Conservation (phyloP, 352 stramenopile species). For the Phytophthora pisi region DNA sequence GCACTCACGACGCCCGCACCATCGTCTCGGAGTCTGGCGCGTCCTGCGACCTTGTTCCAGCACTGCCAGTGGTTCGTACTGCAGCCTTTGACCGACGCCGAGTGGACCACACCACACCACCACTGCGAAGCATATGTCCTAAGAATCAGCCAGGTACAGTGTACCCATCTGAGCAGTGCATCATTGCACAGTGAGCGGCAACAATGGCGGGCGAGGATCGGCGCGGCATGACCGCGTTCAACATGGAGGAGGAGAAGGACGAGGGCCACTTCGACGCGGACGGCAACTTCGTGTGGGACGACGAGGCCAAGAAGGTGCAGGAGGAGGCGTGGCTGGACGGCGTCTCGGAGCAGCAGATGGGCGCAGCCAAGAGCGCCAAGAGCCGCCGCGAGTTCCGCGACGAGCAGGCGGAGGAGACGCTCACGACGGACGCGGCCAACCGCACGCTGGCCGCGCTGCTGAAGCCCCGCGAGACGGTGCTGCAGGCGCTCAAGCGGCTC, state of each 20-base stretch:
- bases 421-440: conserved; percentile 66
- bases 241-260: conserved; percentile 88
- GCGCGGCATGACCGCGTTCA: conserved; percentile 74
- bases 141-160: not conserved
- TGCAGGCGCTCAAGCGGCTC: conserved; percentile 77
- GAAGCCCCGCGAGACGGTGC: conserved; percentile 71
- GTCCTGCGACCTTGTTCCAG: conserved; percentile 11
- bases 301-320: conserved; percentile 74
- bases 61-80: conserved; percentile 2
- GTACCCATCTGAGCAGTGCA: not conserved
- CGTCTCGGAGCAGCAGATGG: conserved; percentile 78
- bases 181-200: not conserved
- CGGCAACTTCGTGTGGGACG: conserved; percentile 85
- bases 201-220: conserved; percentile 29
- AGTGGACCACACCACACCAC: not conserved
- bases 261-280: conserved; percentile 84
- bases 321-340: conserved; percentile 85
- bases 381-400: conserved; percentile 62
- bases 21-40: conserved; percentile 20
- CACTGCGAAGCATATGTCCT: not conserved
- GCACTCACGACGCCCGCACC: conserved; percentile 9
- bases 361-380: conserved; percentile 65
- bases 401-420: conserved; percentile 55
- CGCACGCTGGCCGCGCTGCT: conserved; percentile 61
- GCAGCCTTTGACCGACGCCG: conserved; percentile 1